Evolutionary conservation across 1,139 yeast species (phyloP), one percentile per base, ranked within the genome.

Genomic region (Yamadazyma membranifaciens): DNA sequence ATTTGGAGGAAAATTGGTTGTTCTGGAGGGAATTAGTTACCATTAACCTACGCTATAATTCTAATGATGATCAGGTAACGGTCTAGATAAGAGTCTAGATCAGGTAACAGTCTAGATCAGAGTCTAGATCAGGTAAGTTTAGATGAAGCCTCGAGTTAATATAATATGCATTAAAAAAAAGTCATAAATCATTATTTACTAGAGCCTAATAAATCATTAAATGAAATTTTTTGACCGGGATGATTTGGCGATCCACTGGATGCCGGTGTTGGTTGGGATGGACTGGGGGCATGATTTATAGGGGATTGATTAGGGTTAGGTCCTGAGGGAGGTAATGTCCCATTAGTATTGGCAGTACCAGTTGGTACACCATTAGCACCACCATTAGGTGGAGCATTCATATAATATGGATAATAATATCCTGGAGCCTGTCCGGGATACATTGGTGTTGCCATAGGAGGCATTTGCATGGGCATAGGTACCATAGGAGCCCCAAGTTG

Each of bases 201-300:
- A 9, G 72, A 65, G 27, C 72, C 65, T 45, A 71, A 55, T 47
- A 70, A 62, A 25, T 71, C 75, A 48, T 66, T 65, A 43, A 70
- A 70, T 16, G 70, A 59, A 42, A 71, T 68, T 54, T 63, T 66
- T 42, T 69, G 75, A 30, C 70, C 74, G 30, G 49, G 54, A 9
- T 32, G 33, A 15, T 34, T 29, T 33, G 29, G 13, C n/a, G 35
- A 26, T 26, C 29, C 13, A 13, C 20, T 20, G 13, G 36, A 9
- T 11, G 29, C 32, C 20, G 10, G 32, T 14, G 33, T 11, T 9
- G 16, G 24, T 31, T 25, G 36, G 6, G 30, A 7, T 27, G 13
- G 30, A n/a, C 12, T 11, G 11, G 30, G 14, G 14, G 13, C 14
- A n/a, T 27, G 30, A 27, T 20, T 20, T 20, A 13, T 4, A 11